Base-by-base conservation (phyloP, 306 rosid species). In the Acacia crassicarpa region DNA sequence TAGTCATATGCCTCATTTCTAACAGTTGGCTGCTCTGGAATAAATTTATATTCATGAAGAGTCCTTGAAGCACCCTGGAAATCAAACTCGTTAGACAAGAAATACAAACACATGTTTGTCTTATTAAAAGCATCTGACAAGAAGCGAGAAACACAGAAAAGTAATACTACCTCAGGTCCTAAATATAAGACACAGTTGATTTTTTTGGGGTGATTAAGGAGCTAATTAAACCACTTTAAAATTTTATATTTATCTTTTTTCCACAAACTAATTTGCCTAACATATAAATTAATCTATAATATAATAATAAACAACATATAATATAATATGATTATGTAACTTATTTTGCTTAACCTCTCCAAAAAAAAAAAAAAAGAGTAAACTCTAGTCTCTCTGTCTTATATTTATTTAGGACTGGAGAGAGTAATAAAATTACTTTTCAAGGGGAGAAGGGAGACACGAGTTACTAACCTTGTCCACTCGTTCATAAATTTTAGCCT, bases 1-100 rank as follows among this genome's bases (percentile, higher is more conserved):
- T 43, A 69, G 53, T 69, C 74, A 43, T 83, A 81, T 32, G 84
- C 40, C 41, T 91, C 97, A 53, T 72, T 75, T 84, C 85, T 89
- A 77, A 85, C 91, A 83, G 91, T 87, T 76, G 95, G 95, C 79
- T 87, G 90, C 87, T 89, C 94, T 8, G 95, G 95, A 84, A 93
- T 90, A 86, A 93, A 93, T 80, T 93, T 89, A 79, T 93, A 93
- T 80, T 93, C 94, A 32, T 86, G 94, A 77, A 89, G 84, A 86
- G 94, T 84, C 89, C 90, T 87, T 62, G 90, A 81, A 84, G 81
- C 78, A 46, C 87, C 92, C 95, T 89, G 77, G 71, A 78, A 65
- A 86, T 72, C 41, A 67, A 84, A 43, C 44, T 51, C 12, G 32
- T 80, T 54, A 85, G 80, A 45, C 38, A 22, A 77, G 58, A 43